Conservation (phyloP, 305 asterid species). For the Caryopteris hybrid region DNA sequence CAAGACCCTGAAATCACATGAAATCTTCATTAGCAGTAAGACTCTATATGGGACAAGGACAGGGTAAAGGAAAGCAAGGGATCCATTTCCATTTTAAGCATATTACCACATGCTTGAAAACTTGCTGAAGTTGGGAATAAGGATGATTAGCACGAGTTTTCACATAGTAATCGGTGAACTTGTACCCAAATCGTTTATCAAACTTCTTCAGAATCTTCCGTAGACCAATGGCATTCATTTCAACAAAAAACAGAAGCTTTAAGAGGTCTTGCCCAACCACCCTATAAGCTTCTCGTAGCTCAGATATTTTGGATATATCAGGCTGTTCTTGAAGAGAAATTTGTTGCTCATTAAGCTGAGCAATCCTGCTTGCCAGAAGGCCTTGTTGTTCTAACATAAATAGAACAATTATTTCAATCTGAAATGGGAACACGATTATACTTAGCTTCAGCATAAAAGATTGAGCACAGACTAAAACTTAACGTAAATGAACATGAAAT, state of each 20-base stretch:
- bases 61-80: background rate
- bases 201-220: slow-evolving; percentile 95
- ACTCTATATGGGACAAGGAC: background rate
- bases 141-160: slow-evolving; percentile 98
- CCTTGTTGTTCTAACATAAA: slow-evolving; percentile 98
- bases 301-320: slow-evolving; percentile 68
- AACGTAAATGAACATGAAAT: background rate
- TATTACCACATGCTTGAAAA: slow-evolving; percentile 96
- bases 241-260: slow-evolving; percentile 80
- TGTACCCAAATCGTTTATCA: slow-evolving; percentile 85
- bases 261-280: slow-evolving; percentile 79
- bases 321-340: slow-evolving; percentile 71
- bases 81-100: slow-evolving; percentile 14
- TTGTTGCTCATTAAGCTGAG: slow-evolving; percentile 61
- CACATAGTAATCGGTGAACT: slow-evolving; percentile 88
- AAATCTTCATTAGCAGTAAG: no score
- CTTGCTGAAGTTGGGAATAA: slow-evolving; percentile 95
- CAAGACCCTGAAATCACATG: slow-evolving; percentile 62
- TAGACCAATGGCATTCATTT: slow-evolving; percentile 86
- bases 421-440: slow-evolving; percentile 22
- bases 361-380: slow-evolving; percentile 66
- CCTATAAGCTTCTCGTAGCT: slow-evolving; percentile 85
- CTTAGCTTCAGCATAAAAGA: background rate
- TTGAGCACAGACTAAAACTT: background rate
- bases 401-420: slow-evolving; percentile 92